Conservation (phyloP, 2,329 filamentous ascomycete genomes). For the Penicillium verrucosum region DNA sequence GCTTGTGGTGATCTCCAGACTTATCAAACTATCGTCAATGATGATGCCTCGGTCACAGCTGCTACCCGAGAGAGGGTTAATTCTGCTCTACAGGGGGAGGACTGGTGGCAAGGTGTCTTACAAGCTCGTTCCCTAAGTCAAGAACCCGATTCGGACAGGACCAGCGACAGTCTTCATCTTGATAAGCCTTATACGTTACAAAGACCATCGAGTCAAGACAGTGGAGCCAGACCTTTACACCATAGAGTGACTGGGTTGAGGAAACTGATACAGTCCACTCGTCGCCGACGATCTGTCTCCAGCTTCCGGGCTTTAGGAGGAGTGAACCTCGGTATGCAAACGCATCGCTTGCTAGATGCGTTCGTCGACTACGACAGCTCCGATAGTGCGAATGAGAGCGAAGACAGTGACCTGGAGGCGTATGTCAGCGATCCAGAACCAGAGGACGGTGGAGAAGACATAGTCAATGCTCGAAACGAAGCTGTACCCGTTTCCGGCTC, state of each 20-base stretch:
- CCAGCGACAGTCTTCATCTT: constrained; percentile 32
- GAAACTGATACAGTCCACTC: constrained; percentile 61
- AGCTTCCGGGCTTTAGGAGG: constrained; percentile 52
- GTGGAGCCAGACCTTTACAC: constrained; percentile 40
- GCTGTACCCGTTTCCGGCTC: constrained; percentile 1
- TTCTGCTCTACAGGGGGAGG: constrained; percentile 64
- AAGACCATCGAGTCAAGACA: constrained; percentile 52
- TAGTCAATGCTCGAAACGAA: constrained; percentile 1
- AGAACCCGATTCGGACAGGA: constrained; percentile 14
- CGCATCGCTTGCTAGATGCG: constrained; percentile 65
- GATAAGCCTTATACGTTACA: constrained; percentile 49
- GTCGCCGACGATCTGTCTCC: constrained; percentile 48
- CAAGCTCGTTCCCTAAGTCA: constrained; percentile 16
- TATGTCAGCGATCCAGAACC: constrained; percentile 40
- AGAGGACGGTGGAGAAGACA: constrained; percentile 19
- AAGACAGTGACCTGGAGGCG: constrained; percentile 42
- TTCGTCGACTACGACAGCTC: constrained; percentile 53
- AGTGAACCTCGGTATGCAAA: constrained; percentile 70
- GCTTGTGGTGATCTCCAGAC: constrained; percentile 68
- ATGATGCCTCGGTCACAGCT: constrained; percentile 51
- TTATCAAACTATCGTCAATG: constrained; percentile 78
- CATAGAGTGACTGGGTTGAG: constrained; percentile 58
- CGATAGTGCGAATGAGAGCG: constrained; percentile 47
- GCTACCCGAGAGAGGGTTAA: constrained; percentile 62
- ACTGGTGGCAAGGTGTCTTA: constrained; percentile 69